Base-by-base conservation (phyloP, 2,329 filamentous ascomycete species). In the Apiospora arundinis region DNA sequence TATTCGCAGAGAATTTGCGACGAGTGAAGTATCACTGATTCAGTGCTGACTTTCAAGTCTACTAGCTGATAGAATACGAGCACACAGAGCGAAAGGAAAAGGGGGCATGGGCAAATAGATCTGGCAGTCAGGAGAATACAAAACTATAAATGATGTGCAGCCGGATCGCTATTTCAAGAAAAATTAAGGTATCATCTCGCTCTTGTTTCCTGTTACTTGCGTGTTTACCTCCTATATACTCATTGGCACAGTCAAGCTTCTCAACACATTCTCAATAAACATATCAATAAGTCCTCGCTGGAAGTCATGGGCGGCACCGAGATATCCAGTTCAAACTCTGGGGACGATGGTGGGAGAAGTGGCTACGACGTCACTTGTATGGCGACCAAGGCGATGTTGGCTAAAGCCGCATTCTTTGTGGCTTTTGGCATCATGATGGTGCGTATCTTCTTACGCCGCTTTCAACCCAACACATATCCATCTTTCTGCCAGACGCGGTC, bases 381-480 rank as follows among this genome's bases (percentile, higher is more conserved):
- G 6, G 32, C 66, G 12, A n/a, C 25, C 2, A 28, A n/a, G 25
- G 3, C 14, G 7, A 6, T 23, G 7, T 28, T 46, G 16, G n/a
- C 56, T 18, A 63, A 63, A 18, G 23, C 16, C 14, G 66, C 14
- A 1, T 28, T 48, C 66, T 45, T 45, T 44, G 42, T 28, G 23
- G 40, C 23, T n/a, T 45, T 28, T n/a, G 66, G 66, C 16, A 32
- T 68, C 23, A 68, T 25, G 66, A 32, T 37, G 66, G 66, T 68
- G 16, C 18, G 42, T 68, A n/a, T 48, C 23, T 40, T 16, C n/a
- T 18, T 25, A 5, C 4, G 2, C 21, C 16, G 14, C n/a, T 18
- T 25, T 1, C 16, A 37, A 9, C 5, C n/a, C 11, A n/a, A 9
- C 16, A 5, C 4, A 25, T 49, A 28, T 9, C 14, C 14, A 7